Conservation (phyloP, 139 green algal genomes). For the Dunaliella sp. region DNA sequence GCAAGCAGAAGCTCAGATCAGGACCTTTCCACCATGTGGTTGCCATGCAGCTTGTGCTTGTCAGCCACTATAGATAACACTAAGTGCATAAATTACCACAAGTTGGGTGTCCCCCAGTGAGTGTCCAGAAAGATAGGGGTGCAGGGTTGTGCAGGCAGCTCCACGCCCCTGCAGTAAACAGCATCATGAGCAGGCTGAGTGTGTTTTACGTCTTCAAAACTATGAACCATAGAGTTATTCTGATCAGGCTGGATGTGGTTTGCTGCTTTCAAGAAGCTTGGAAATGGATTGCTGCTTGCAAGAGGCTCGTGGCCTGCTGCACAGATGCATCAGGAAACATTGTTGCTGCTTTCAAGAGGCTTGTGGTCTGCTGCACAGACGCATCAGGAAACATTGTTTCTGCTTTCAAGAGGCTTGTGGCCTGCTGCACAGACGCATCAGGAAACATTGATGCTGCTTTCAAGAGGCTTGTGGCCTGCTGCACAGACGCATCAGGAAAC, state of each 20-base stretch:
- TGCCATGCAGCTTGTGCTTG: no score
- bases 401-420: not conserved
- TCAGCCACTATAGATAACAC: no score
- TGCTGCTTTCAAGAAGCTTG: not conserved
- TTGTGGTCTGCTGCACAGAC: not conserved
- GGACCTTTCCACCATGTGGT: no score
- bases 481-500: no score
- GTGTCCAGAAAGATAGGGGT: not conserved
- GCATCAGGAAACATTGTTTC: not conserved
- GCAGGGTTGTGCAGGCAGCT: not conserved
- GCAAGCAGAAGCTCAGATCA: no score
- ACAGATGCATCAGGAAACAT: not conserved
- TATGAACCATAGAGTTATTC: no score
- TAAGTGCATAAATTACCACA: no score
- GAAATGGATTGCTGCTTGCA: not conserved
- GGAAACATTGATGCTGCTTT: no score
- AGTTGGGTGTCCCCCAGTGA: not conserved
- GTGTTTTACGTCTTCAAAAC: no score
- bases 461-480: no score
- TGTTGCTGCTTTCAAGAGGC: not conserved
- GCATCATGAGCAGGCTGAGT: not conserved
- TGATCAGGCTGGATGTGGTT: no score
- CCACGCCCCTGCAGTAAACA: not conserved
- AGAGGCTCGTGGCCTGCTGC: not conserved
- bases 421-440: not conserved